These are phyloP conservation scores for Aurantiochytrium sp. DNA, from an alignment of 108 stramenopile species.

Conservation along the genomic window DNA sequence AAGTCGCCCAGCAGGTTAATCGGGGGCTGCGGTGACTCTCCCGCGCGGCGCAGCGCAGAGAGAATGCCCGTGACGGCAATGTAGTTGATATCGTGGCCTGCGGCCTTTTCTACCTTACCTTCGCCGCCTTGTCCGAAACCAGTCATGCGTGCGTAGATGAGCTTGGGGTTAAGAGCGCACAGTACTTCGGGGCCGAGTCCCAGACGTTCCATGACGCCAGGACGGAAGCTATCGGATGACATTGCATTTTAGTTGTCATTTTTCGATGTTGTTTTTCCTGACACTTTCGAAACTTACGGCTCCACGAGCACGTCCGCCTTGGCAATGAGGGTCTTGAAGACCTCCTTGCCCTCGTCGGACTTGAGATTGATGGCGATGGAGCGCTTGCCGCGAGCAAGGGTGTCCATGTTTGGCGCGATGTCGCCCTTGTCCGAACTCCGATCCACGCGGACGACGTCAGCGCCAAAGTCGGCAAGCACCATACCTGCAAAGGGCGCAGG, in stretches of 20 bases:
- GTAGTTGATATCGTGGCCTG: constrained; percentile 12
- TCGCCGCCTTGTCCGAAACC: constrained; percentile 9
- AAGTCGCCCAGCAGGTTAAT: neutral
- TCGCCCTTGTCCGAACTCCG: neutral
- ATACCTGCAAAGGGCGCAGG: constrained; percentile 1
- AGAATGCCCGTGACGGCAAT: constrained; percentile 2
- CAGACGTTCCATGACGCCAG: neutral
- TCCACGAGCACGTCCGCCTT: neutral
- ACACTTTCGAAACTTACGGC: neutral
- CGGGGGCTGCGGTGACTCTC: neutral
- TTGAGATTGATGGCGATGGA: constrained; percentile 12
- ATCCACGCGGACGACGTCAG: neutral
- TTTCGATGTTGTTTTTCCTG: no score
- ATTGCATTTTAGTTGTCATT: no score
- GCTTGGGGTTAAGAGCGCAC: neutral
- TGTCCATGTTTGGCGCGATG: neutral
- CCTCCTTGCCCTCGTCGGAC: neutral
- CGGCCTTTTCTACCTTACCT: neutral
- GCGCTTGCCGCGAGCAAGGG: neutral
- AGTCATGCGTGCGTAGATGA: constrained; percentile 11
- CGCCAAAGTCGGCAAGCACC: constrained; percentile 11
- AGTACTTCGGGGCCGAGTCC: neutral
- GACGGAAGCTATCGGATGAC: neutral
- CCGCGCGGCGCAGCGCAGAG: neutral
- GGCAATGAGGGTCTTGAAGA: neutral